A percentile compares a stretch with the other conserved stretches of the same genome.
Conservation (phyloP, 768 basidiomycete genomes). For the Zangia roseola region DNA sequence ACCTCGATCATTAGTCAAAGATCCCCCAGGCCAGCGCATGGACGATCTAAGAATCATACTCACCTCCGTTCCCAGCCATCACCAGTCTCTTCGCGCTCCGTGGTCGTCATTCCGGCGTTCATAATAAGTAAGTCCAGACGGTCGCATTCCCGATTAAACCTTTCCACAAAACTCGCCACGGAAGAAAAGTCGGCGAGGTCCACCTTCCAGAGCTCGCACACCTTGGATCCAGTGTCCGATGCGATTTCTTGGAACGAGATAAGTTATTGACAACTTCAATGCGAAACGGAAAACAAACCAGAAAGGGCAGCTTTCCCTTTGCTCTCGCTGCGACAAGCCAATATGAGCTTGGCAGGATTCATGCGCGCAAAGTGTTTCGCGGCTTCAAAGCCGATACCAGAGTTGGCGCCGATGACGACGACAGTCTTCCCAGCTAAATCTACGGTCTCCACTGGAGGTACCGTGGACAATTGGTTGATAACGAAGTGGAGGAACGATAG, state of each 20-base stretch:
- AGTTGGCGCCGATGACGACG: conserved; percentile 33
- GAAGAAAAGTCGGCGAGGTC: conserved; percentile 20
- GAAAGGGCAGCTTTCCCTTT: conserved; percentile 21
- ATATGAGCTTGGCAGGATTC: conserved; percentile 27
- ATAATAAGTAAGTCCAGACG: conserved; percentile 37
- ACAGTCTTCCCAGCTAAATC: conserved; percentile 33
- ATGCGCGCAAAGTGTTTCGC: conserved; percentile 32
- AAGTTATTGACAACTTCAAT: neutral
- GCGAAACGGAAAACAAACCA: conserved; percentile 10
- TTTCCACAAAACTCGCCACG: conserved; percentile 10
- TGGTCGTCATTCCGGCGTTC: conserved; percentile 36
- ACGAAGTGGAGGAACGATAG: conserved; percentile 1
- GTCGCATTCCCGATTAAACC: conserved; percentile 4
- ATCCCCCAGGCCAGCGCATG: too few species aligned
- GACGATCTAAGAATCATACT: neutral
- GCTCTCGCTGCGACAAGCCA: conserved; percentile 28
- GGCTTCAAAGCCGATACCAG: conserved; percentile 33
- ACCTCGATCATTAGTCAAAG: neutral
- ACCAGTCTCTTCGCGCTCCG: conserved; percentile 23
- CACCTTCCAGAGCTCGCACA: conserved; percentile 29
- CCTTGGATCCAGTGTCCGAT: conserved; percentile 25
- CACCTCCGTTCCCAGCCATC: conserved; percentile 51
- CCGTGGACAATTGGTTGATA: conserved; percentile 16
- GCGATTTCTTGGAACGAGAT: conserved; percentile 19
- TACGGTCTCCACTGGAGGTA: conserved; percentile 13